Evolutionary conservation across 768 basidiomycete genomes (phyloP), one percentile per base, ranked within the genome.

Genomic region (Agaricus subrufescens): DNA sequence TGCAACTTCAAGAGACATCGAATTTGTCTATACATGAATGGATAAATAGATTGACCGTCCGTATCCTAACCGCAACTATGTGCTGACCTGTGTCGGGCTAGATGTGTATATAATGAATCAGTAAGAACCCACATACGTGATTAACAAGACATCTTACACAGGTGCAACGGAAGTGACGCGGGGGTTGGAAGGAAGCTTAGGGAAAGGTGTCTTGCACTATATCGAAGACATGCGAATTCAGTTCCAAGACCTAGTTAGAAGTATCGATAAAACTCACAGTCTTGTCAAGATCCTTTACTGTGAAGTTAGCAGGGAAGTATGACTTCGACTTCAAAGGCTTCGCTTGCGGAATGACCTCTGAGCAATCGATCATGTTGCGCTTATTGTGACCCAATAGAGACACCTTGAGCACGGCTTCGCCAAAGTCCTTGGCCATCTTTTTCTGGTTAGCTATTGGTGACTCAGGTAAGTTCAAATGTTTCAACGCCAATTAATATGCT

Each of bases 371-470:
- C 56, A 79, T 54, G 4, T 64, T 59, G 52, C 56, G 62, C 11
- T 55, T 54, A 58, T 77, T 68, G 42, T 78, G 74, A 15, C 76
- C 79, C 39, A 78, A 55, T 15, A 75, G 57, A 7, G 74, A 71
- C 27, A 79, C 59, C 63, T 78, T 80, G 34, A 66, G 63, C 73
- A 79, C 75, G 14, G 73, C 77, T 14, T 66, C 66, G n/a, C 66
- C 69, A 69, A 78, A 78, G 2, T 61, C 66, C 30, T 58, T 56
- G 19, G 66, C 64, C 62, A 77, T 67, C 46, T 61, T 65, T 14
- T 66, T 59, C 56, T 74, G 73, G 58, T 74, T 64, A 59, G 59
- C 68, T 69, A 3, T 42, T 11, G 37, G 37, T 27, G 3, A n/a
- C 23, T 29, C 29, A 26, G 45, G 10, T 23, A 29, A 38, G 5